Conservation (phyloP, 2,329 filamentous ascomycete genomes). For the Lachnellula subtilissima region DNA sequence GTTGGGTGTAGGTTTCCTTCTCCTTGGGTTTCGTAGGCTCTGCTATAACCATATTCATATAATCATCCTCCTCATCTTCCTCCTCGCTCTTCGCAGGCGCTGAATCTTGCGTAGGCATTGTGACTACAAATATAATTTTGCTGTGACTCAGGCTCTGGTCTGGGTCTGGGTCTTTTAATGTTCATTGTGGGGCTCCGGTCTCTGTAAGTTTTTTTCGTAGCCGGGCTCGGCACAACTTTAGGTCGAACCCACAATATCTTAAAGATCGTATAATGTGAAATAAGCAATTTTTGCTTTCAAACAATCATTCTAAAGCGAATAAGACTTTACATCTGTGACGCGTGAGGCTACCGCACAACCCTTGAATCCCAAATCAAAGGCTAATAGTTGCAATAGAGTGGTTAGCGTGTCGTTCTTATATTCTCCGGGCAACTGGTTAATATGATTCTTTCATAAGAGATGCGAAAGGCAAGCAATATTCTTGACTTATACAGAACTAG, state of each 20-base stretch:
- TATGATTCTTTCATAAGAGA: constrained; percentile 26
- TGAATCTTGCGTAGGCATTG: constrained; percentile 19
- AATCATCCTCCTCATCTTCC: constrained; percentile 81
- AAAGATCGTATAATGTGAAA: constrained; percentile 8
- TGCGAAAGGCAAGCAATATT: constrained; percentile 22
- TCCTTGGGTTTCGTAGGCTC: constrained; percentile 49
- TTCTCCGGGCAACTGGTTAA: constrained; percentile 23
- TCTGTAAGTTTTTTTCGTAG: neutral
- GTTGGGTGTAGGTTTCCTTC: constrained; percentile 60
- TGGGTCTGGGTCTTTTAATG: neutral
- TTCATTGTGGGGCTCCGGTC: neutral
- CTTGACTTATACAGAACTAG: too few relatives aligned
- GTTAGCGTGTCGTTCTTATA: constrained; percentile 34
- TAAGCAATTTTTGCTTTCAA: constrained; percentile 24
- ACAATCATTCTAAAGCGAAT: too few relatives aligned
- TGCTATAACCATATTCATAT: constrained; percentile 91
- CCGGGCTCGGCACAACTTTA: neutral
- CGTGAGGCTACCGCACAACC: too few relatives aligned
- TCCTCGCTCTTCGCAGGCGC: constrained; percentile 15
- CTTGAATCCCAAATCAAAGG: too few relatives aligned
- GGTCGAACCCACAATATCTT: neutral
- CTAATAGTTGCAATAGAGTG: too few relatives aligned
- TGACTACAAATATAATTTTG: neutral
- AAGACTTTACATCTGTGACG: too few relatives aligned
- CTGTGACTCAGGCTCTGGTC: neutral